Evolutionary conservation across 225 moss, liverwort and hornwort genomes (phyloP).

Genomic region (Thuidium tamariscinum): DNA sequence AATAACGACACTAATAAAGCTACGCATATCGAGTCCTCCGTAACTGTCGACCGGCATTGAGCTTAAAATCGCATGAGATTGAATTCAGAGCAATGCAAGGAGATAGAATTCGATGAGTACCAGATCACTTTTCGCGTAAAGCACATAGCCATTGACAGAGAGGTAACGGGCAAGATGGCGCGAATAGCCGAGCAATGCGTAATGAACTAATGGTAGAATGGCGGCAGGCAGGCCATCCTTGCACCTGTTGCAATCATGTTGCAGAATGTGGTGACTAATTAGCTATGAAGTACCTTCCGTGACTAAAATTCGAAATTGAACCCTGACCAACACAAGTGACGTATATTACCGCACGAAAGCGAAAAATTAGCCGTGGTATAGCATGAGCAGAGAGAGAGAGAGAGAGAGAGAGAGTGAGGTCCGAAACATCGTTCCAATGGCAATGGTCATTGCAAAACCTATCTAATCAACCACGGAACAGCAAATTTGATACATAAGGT

Average conservation of each 20-base stretch:
- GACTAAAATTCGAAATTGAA: background rate
- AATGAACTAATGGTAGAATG: constrained; percentile 73
- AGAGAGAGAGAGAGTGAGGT: background rate
- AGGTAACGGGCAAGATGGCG: constrained; percentile 79
- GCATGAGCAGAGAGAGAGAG: background rate
- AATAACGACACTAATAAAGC: background rate
- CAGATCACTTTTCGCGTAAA: constrained; percentile 85
- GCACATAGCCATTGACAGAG: constrained; percentile 66
- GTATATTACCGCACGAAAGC: background rate
- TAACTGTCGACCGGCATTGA: background rate
- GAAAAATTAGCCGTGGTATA: background rate
- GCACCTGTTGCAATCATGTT: constrained; percentile 33
- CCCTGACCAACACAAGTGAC: background rate
- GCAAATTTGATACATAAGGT: background rate
- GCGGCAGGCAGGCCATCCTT: constrained; percentile 68
- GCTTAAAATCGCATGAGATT: background rate
- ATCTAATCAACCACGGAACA: background rate
- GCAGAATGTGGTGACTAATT: background rate
- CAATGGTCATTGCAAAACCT: background rate
- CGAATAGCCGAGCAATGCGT: constrained; percentile 76
- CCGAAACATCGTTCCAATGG: background rate
- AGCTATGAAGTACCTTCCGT: background rate
- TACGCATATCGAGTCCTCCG: background rate
- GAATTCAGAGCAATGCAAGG: background rate
- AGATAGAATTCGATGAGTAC: constrained; percentile 20